Conservation (phyloP, 176 grass and related monocot species). For the Panicum miliaceum region DNA sequence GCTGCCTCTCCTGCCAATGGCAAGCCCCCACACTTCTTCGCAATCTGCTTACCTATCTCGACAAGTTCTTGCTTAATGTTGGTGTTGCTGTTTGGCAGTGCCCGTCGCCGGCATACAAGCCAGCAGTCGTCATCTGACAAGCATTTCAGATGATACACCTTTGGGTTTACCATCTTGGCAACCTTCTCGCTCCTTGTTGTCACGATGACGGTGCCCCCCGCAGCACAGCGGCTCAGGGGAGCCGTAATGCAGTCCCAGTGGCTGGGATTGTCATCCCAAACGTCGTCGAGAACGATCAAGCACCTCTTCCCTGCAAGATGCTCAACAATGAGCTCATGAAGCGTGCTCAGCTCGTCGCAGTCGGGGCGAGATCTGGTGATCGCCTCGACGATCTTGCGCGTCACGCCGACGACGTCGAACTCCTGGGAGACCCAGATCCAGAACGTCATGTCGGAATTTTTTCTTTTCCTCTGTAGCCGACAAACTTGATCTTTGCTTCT, state of each 20-base stretch:
- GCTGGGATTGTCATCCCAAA: constrained; percentile 49
- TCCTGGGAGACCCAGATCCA: constrained; percentile 50
- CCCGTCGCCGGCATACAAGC: constrained; percentile 35
- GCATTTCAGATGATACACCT: constrained; percentile 32
- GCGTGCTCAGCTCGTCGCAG: constrained; percentile 25
- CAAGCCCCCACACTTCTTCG: constrained; percentile 44
- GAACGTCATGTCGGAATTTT: constrained; percentile 28
- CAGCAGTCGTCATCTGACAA: constrained; percentile 46
- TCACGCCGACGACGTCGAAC: constrained; percentile 20
- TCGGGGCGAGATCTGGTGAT: neutral
- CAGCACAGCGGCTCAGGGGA: constrained; percentile 15
- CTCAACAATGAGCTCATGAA: constrained; percentile 39
- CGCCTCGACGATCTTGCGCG: constrained; percentile 3
- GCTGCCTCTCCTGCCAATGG: constrained; percentile 58
- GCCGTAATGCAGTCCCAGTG: constrained; percentile 40
- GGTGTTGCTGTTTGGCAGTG: neutral
- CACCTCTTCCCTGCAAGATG: constrained; percentile 41
- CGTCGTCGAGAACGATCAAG: constrained; percentile 60
- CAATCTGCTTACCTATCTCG: constrained; percentile 37
- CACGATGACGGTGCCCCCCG: constrained; percentile 43
- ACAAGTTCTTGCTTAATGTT: constrained; percentile 4
- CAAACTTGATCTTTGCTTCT: no score
- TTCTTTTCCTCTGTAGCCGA: no score
- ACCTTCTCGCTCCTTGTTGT: constrained; percentile 53
- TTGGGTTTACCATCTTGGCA: constrained; percentile 31